These are phyloP conservation scores for Trichoderma orchidacearum DNA, from an alignment of 495 filamentous ascomycete species.

Conservation along the genomic window DNA sequence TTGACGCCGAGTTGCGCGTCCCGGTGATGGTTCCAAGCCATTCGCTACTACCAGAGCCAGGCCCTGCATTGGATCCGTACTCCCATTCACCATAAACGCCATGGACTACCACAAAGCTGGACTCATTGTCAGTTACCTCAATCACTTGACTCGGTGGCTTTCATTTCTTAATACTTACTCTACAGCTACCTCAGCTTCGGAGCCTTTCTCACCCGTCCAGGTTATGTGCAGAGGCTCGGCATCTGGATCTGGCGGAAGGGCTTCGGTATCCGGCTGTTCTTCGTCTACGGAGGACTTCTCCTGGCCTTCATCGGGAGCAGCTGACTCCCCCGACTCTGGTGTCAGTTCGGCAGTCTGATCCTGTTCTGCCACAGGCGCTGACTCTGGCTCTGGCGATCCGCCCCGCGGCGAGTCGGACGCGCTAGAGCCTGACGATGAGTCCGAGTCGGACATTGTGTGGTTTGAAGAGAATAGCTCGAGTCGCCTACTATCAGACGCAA, in stretches of 20 bases:
- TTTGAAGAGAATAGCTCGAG: background rate
- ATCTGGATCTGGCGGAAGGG: background rate
- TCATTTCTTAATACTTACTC: background rate
- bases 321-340: too few species aligned
- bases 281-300: background rate
- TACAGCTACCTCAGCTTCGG: background rate
- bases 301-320: background rate
- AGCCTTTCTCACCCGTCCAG: background rate
- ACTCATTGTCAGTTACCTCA: too few species aligned
- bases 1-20: background rate
- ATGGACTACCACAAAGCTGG: slow-evolving; percentile 3
- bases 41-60: background rate
- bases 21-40: background rate
- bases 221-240: background rate
- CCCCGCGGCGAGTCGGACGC: background rate
- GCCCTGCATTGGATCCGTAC: slow-evolving; percentile 1
- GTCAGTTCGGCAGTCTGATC: background rate
- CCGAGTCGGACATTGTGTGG: slow-evolving; percentile 3
- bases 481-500: background rate
- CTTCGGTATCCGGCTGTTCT: background rate
- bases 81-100: slow-evolving; percentile 4
- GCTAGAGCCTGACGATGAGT: background rate
- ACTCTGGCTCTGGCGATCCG: background rate
- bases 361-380: background rate
- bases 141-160: background rate